Percentiles rank a stretch among this genome's conserved stretches.
phyloP scores from a whole-genome alignment of 495 filamentous ascomycete genomes.

The Aspergillus sclerotiicarbonarius region DNA sequence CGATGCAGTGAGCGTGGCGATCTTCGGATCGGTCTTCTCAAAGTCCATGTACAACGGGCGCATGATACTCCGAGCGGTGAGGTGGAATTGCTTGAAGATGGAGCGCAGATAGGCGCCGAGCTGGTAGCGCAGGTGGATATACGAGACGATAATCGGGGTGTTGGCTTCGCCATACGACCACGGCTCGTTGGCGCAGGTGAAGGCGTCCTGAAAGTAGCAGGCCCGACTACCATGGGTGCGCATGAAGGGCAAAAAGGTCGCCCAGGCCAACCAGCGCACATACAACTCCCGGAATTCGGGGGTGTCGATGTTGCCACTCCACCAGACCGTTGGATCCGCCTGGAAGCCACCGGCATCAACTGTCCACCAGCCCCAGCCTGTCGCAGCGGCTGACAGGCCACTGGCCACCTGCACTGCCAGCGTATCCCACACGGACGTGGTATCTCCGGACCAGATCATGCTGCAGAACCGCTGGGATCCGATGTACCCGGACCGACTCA shows the following conservation, averaged over 20 bases:
- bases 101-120: constrained; percentile 19
- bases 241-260: constrained; percentile 33
- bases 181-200: constrained; percentile 31
- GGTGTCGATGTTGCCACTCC: constrained; percentile 28
- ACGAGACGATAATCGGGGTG: constrained; percentile 24
- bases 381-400: constrained; percentile 27
- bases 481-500: constrained; percentile 32
- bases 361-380: constrained; percentile 34
- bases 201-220: constrained; percentile 23
- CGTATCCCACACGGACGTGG: constrained; percentile 30
- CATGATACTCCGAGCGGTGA: constrained; percentile 29
- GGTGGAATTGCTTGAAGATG: constrained; percentile 23
- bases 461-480: constrained; percentile 32
- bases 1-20: constrained; percentile 16
- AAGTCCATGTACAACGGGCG: constrained; percentile 33
- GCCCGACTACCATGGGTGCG: constrained; percentile 27
- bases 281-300: constrained; percentile 31
- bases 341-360: constrained; percentile 34
- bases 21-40: constrained; percentile 17
- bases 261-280: constrained; percentile 32
- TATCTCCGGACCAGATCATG: constrained; percentile 35
- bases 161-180: constrained; percentile 32
- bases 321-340: constrained; percentile 26
- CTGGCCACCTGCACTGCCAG: constrained; percentile 26
- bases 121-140: constrained; percentile 30